Base-by-base conservation (phyloP, 1,284 basidiomycete species). In the Cystobasidium sp. region DNA sequence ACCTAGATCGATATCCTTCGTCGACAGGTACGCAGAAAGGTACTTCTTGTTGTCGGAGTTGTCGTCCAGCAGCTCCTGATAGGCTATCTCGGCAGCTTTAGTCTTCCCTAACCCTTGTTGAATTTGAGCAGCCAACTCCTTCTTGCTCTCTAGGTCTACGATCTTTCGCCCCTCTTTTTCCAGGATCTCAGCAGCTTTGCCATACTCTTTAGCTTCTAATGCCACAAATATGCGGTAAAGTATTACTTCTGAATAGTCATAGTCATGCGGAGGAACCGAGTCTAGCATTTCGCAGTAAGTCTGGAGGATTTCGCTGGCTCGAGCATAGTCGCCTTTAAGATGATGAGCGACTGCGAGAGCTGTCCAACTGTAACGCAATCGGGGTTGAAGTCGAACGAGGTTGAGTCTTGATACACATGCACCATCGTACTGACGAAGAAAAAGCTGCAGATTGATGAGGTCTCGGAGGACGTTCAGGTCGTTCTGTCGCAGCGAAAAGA, bases 381-480 rank as follows among this genome's bases (percentile, higher is more conserved):
- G 90, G 0, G 96, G 94, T 31, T 96, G 89, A 31, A 93, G 83
- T 66, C 87, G 87, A 46, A 98, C 87, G 74, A 97, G 88, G 18
- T 88, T 88, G 79, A 92, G 87, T 6, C 97, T 89, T 1, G 91
- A 91, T 74, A 95, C 91, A 53, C 95, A 87, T 46, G 97, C 87
- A 3, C 85, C 85, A 58, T 91, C 88, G 82, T 89, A 97, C 68
- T 91, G 85, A 51, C 97, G 88, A n/a, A 95, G 87, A 80, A 98
- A 94, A 0, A 93, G 90, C 80, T 95, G 91, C 43, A 99, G 86
- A 68, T 92, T 89, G 5, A 94, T 93, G 0, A 93, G 88, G 82
- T 99, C 97, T 65, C 93, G 89, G 24, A 99, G 84, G 75, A 99
- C 89, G 82, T 96, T 97, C 79, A 96, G 84, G 82, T 98, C 98